Evolutionary conservation across 2,329 filamentous ascomycete genomes (phyloP), one percentile per base, ranked within the genome.

Genomic region (Claviceps capensis): DNA sequence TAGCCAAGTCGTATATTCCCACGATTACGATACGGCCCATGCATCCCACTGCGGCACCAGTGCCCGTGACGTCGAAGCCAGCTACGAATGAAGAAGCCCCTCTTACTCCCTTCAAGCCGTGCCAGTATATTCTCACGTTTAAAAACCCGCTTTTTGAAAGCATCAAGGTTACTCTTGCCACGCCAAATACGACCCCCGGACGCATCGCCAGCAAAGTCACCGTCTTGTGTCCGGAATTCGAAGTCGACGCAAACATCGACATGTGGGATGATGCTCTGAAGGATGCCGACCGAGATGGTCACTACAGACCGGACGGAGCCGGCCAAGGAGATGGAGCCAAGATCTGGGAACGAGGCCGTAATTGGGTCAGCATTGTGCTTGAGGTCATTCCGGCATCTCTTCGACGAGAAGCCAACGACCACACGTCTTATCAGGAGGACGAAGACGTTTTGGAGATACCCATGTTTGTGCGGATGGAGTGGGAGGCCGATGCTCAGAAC

Each of bases 81-180:
- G 63, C 59, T 52, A 42, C 56, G 8, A 56, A 59, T 5, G 61
- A 64, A 34, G 67, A 69, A 48, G 58, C 58, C 0, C 65, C 70
- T 13, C 64, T 75, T 4, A 75, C 76, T 52, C 82, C 83, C 1
- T 70, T 85, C 6, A 74, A 73, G 46, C 79, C 78, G 1, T 73
- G 82, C 22, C 90, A 96, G 64, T 94, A 88, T 67, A 76, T 97
- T 42, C 75, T 98, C 43, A 95, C 90, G 0, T 82, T 98, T 60
- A 88, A 85, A 63, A 98, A 98, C 62, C 90, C 93, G 23, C 82
- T 97, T 57, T 98, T 96, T 68, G 93, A 98, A 59, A 78, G 81
- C 22, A 84, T 98, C 58, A 85, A 85, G 54, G 84, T 98, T 53
- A 91, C 85, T 0, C 78, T 98, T 7, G 91, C 89, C 4, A 94